phyloP scores from a whole-genome alignment of 768 basidiomycete genomes.

The Piloderma croceum region DNA sequence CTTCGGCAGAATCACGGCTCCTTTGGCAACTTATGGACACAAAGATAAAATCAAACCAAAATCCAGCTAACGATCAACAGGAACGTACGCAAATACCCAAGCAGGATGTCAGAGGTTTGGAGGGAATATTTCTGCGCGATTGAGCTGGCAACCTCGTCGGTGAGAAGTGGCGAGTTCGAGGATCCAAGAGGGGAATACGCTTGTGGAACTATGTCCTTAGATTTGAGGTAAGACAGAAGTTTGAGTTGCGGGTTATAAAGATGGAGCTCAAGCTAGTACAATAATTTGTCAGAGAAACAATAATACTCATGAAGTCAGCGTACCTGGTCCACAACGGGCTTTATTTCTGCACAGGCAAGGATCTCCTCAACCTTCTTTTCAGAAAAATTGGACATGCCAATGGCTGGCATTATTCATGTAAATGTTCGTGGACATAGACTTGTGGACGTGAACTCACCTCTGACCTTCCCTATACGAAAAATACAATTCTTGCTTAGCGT shows the following conservation, averaged over 20 bases:
- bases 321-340: constrained; percentile 73
- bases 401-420: constrained; percentile 55
- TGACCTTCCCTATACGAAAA: too few species aligned
- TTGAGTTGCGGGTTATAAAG: constrained; percentile 72
- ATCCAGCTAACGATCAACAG: background rate
- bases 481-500: background rate
- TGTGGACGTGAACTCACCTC: too few species aligned
- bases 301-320: constrained; percentile 11
- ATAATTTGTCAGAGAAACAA: background rate
- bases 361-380: constrained; percentile 64
- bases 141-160: constrained; percentile 52
- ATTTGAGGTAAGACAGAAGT: constrained; percentile 54
- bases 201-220: constrained; percentile 63
- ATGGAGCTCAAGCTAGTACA: constrained; percentile 60
- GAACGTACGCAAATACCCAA: constrained; percentile 56
- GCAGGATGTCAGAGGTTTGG: constrained; percentile 50
- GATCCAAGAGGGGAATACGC: constrained; percentile 83
- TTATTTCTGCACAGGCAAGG: constrained; percentile 56
- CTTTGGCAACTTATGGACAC: constrained; percentile 49
- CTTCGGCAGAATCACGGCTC: constrained; percentile 65
- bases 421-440: constrained; percentile 4
- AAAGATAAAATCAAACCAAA: constrained; percentile 1
- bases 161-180: constrained; percentile 57
- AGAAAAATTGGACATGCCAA: constrained; percentile 77
- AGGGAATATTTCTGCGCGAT: constrained; percentile 57